Evolutionary conservation across 169 alveolate genomes (phyloP).

Genomic region (Fabrea salina): DNA sequence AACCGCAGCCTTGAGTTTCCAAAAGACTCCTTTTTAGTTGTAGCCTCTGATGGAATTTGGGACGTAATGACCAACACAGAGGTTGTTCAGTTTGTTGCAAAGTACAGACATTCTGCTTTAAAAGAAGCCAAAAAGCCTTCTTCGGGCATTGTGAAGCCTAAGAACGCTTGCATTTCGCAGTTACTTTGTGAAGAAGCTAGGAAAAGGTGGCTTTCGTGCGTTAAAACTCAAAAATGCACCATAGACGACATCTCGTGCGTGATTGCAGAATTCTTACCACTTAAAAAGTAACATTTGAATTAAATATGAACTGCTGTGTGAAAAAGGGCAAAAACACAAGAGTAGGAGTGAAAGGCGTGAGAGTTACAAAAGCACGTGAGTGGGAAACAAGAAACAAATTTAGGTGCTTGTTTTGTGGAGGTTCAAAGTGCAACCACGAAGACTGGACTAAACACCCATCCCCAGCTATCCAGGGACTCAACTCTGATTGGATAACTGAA

Average conservation of each 20-base stretch:
- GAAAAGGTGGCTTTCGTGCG: neutral
- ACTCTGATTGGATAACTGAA: slow-evolving; percentile 80
- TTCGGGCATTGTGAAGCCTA: too few relatives aligned
- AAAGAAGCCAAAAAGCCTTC: too few relatives aligned
- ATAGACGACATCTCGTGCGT: neutral
- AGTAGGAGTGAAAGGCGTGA: neutral
- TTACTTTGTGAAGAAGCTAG: neutral
- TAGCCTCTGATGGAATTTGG: slow-evolving; percentile 77
- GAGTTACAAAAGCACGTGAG: neutral
- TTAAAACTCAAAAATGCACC: neutral
- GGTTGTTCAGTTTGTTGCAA: neutral
- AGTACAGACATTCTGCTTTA: too few relatives aligned
- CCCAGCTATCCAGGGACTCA: slow-evolving; percentile 80
- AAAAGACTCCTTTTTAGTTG: slow-evolving; percentile 52
- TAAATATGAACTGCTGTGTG: neutral
- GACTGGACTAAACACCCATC: slow-evolving; percentile 57
- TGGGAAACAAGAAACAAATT: slow-evolving; percentile 54
- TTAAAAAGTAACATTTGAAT: too few relatives aligned
- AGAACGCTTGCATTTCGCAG: neutral
- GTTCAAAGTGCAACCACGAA: slow-evolving; percentile 73
- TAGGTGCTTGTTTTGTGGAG: slow-evolving; percentile 79
- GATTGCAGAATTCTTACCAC: neutral
- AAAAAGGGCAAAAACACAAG: neutral
- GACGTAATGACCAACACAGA: neutral
- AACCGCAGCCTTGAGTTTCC: slow-evolving; percentile 10